Evolutionary conservation across 1,284 basidiomycete species (phyloP).

Genomic region (Tilletiopsis washingtonensis): DNA sequence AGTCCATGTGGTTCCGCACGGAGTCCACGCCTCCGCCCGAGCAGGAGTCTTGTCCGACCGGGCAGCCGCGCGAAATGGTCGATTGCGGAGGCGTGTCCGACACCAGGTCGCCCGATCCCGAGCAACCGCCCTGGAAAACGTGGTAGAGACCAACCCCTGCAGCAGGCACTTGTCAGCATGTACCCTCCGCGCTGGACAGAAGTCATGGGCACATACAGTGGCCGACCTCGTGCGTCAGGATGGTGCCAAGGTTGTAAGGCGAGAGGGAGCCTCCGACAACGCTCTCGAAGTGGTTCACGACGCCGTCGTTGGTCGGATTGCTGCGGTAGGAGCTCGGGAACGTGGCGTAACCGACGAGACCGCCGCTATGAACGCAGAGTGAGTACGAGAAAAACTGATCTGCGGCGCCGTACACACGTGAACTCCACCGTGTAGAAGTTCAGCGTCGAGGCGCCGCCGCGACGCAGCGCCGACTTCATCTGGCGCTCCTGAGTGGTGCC

Average conservation of each 20-base stretch:
- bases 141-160: conserved; percentile 57
- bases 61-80: conserved; percentile 18
- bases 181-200: no score
- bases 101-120: conserved; percentile 53
- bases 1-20: conserved; percentile 19
- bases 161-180: no score
- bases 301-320: conserved; percentile 52
- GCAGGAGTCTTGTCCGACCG: conserved; percentile 13
- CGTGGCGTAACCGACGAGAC: conserved; percentile 50
- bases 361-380: no score
- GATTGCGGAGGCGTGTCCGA: conserved; percentile 52
- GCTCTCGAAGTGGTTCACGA: conserved; percentile 53
- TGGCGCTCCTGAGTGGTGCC: conserved; percentile 50
- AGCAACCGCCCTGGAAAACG: conserved; percentile 58
- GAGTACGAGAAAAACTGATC: no score
- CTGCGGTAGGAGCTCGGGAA: conserved; percentile 47
- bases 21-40: background rate
- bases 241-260: conserved; percentile 55
- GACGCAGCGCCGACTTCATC: conserved; percentile 55
- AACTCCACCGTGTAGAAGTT: conserved; percentile 55
- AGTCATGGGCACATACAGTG: no score
- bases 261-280: conserved; percentile 53
- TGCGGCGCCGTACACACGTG: no score
- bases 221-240: conserved; percentile 55
- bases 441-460: conserved; percentile 51